Evolutionary conservation across 225 moss, liverwort and hornwort genomes (phyloP), one percentile per base, ranked within the genome.

Genomic region (Bryoerythrophyllum caledonicum): DNA sequence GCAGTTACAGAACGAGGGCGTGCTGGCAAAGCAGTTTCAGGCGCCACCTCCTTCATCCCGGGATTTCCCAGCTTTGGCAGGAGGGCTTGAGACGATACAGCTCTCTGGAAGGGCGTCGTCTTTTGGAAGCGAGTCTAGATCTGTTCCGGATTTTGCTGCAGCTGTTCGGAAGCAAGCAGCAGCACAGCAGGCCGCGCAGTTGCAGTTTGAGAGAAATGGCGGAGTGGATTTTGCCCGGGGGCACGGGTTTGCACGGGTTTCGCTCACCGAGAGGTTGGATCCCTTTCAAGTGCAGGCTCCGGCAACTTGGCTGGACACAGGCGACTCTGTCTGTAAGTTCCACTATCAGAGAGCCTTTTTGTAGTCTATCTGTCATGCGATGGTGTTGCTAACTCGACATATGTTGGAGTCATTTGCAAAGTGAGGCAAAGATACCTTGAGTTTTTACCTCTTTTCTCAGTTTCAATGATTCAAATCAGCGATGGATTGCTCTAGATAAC

Each of bases 141-240:
- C 79, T 16, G 73, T 72, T 3, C 80, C 80, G 14, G 83, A 84
- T 30, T 84, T 80, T 51, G 83, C 76, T 24, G 80, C 73, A 41
- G 83, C 64, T 72, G 83, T 84, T 46, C 46, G 83, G 64, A 84
- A 84, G 66, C 82, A 83, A 61, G 82, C 75, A 71, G 82, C 75
- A 71, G 74, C 74, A 11, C 76, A 76, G 27, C 76, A 83, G 54
- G 79, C 83, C 27, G 72, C 76, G 5, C 83, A 77, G 76, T 20
- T 79, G 44, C 83, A 84, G 71, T 84, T 67, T 58, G 83, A 79
- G 64, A 68, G 77, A 55, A 80, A 76, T 63, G 76, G 76, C 49
- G 80, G 76, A 11, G 68, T 80, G 10, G 73, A 84, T 17, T 62
- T 73, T 2, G 48, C 76, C 10, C 67, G 76, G 20, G 78, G 82